Evolutionary conservation across 148 eudicot genomes (phyloP), one percentile per base, ranked within the genome.

Genomic region (Fagopyrum esculentum): DNA sequence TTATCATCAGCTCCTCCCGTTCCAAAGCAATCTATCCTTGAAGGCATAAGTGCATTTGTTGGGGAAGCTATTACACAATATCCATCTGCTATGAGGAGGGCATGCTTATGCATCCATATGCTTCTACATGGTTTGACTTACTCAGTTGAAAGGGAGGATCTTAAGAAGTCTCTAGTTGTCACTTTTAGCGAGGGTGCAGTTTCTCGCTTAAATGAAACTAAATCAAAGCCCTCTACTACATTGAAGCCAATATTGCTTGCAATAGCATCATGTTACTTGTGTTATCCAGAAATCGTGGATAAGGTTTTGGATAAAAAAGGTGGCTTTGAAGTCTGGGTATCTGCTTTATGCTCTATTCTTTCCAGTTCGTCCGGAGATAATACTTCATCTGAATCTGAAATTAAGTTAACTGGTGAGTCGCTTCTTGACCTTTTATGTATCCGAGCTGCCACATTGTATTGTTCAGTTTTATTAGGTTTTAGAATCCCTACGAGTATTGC

Each of bases 191-290:
- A 68, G 74, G 87, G 93, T 70, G 93, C 91, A 68, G 78, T 82
- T 74, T 83, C 88, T 78, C 84, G 87, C 81, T 89, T 87, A 22
- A 83, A 45, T 52, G 83, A 82, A 57, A 80, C 80, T 73, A 83
- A 52, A 73, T 77, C 76, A 78, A 83, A 77, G 75, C 85, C 89
- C 19, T 84, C 83, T 80, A 57, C 88, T 48, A 75, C 84, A 48
- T 86, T 86, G 89, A 87, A 82, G 76, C 89, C 96, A 49, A 72
- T 91, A 79, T 75, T 89, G 85, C 91, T 91, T 82, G 86, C 85
- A 13, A 69, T 89, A 74, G 83, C 91, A 35, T 91, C 96, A 6
- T 91, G 93, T 77, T 91, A 85, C 80, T 73, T 91, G 77, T 83
- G 87, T 74, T 74, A 82, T 77, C 93, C 93, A 74, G 89, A 84